A percentile compares a stretch with the other conserved stretches of the same genome.
These are phyloP conservation scores for Fusarium pininemorale DNA, from an alignment of 2,329 filamentous ascomycete species.

Conservation along the genomic window DNA sequence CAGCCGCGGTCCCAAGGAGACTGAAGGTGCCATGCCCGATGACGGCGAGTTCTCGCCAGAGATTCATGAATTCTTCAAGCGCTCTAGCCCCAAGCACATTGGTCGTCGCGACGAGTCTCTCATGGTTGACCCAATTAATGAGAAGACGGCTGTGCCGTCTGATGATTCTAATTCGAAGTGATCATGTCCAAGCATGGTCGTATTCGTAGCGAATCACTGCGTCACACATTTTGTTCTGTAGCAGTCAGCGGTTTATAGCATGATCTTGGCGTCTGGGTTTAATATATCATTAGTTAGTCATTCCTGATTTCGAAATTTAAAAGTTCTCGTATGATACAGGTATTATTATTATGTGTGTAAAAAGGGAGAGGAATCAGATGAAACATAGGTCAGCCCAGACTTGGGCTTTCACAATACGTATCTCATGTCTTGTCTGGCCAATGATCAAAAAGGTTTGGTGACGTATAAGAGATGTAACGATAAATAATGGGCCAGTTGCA, in stretches of 20 bases:
- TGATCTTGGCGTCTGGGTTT: conserved; percentile 37
- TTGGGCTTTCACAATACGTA: background rate
- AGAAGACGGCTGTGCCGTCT: conserved; percentile 41
- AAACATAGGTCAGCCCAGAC: background rate
- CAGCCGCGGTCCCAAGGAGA: conserved; percentile 59
- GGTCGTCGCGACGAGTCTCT: conserved; percentile 33
- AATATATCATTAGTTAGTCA: conserved; percentile 3
- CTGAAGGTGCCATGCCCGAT: conserved; percentile 53
- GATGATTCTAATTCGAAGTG: conserved; percentile 32
- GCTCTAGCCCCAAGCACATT: conserved; percentile 47
- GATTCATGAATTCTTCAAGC: conserved; percentile 65
- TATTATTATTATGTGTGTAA: background rate
- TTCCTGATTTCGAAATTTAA: background rate
- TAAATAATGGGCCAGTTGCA: background rate
- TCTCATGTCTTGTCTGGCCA: background rate
- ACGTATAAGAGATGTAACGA: background rate
- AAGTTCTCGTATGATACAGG: background rate
- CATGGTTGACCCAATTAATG: conserved; percentile 40
- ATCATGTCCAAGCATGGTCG: background rate
- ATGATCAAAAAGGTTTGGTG: background rate
- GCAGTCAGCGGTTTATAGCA: conserved; percentile 28
- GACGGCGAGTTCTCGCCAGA: conserved; percentile 62
- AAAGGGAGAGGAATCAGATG: background rate
- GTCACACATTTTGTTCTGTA: background rate
- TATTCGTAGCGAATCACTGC: background rate